A percentile compares a stretch with the other conserved stretches of the same genome.
phyloP scores from a whole-genome alignment of 2,329 filamentous ascomycete genomes.

The Periconia digitata region DNA sequence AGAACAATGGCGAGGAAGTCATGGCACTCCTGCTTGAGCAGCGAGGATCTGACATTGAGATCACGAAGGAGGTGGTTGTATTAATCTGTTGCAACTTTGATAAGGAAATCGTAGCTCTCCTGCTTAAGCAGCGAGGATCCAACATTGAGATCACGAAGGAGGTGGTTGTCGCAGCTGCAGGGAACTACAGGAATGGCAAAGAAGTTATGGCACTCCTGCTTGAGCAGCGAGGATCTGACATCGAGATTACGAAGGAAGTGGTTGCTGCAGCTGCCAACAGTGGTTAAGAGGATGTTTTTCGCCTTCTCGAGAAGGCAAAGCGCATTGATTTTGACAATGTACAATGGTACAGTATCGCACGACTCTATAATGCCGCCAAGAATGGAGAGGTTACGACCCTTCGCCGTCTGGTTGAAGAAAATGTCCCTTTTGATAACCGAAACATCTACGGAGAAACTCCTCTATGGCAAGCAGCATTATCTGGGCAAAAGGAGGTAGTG shows the following conservation, averaged over 20 bases:
- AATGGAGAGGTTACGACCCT: constrained; percentile 3
- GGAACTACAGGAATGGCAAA: constrained; percentile 3
- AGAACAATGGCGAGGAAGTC: constrained; percentile 7
- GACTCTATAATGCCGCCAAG: constrained; percentile 5
- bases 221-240: constrained; percentile 3
- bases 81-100: constrained; percentile 1
- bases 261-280: constrained; percentile 7
- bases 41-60: neutral
- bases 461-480: constrained; percentile 4
- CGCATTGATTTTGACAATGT: neutral
- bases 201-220: constrained; percentile 12
- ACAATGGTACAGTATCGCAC: constrained; percentile 7
- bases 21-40: constrained; percentile 8
- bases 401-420: constrained; percentile 3
- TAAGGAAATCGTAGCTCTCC: constrained; percentile 6
- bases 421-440: constrained; percentile 7
- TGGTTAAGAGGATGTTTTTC: constrained; percentile 7
- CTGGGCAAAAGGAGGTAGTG: constrained; percentile 1
- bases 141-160: constrained; percentile 8
- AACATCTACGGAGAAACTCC: constrained; percentile 5
- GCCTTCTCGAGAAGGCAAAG: constrained; percentile 5
- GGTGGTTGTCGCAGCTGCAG: constrained; percentile 5
- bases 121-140: constrained; percentile 6
- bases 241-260: constrained; percentile 10
- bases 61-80: constrained; percentile 4